These are phyloP conservation scores for Wickerhamiella galacta DNA, from an alignment of 805 yeast species.

Conservation along the genomic window DNA sequence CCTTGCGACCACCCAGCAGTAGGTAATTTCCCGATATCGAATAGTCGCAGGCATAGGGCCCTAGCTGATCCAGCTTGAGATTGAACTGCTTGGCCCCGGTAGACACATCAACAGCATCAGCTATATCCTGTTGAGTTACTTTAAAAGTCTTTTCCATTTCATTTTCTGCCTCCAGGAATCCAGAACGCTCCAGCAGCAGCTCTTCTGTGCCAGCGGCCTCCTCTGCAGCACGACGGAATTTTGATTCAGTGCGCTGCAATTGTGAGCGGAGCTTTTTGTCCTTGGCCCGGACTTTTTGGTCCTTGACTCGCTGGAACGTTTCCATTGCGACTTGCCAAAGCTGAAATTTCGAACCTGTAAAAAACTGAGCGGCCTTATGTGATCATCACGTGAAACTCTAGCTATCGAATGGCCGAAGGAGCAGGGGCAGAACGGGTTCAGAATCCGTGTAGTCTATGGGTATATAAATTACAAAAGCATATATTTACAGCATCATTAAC, in stretches of 20 bases:
- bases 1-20: constrained; percentile 74
- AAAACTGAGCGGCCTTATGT: too few species aligned
- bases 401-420: too few species aligned
- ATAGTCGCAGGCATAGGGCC: constrained; percentile 70
- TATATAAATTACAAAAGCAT: too few species aligned
- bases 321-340: constrained; percentile 7
- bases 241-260: constrained; percentile 47
- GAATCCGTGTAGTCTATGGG: too few species aligned
- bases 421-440: too few species aligned
- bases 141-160: constrained; percentile 81
- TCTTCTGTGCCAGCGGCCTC: constrained; percentile 79
- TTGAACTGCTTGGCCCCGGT: constrained; percentile 63
- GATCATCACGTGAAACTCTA: too few species aligned
- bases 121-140: constrained; percentile 66
- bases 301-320: constrained; percentile 26
- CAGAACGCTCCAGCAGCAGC: constrained; percentile 67
- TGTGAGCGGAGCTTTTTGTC: constrained; percentile 12
- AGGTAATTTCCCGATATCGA: constrained; percentile 77
- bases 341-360: too few species aligned
- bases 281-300: constrained; percentile 45
- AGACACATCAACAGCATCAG: constrained; percentile 53
- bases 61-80: constrained; percentile 55
- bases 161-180: constrained; percentile 83
- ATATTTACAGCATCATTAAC: constrained; percentile 16
- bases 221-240: constrained; percentile 60